A percentile compares a stretch with the other conserved stretches of the same genome.
Conservation (phyloP, 306 rosid genomes). For the Acacia acuminata region DNA sequence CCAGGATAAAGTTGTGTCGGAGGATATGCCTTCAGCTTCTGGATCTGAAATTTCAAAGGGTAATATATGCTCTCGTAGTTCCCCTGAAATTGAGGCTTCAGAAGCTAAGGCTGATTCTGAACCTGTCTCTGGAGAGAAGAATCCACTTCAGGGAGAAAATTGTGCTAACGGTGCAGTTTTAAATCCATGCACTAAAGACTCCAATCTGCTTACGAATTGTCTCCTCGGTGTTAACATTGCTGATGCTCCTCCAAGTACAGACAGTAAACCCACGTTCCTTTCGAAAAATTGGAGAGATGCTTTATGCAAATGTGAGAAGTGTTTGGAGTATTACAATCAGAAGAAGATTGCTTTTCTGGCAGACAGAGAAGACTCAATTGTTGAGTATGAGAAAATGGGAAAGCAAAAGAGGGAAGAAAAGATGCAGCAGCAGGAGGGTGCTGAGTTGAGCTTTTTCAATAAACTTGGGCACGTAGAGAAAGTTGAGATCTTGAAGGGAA, state of each 20-base stretch:
- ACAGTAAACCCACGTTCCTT: slow-evolving; percentile 76
- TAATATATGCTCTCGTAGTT: slow-evolving; percentile 28
- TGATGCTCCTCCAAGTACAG: slow-evolving; percentile 43
- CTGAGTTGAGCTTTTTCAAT: slow-evolving; percentile 63
- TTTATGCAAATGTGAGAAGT: slow-evolving; percentile 77
- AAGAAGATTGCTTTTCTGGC: slow-evolving; percentile 66
- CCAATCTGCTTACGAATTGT: slow-evolving; percentile 46
- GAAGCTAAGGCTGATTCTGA: slow-evolving; percentile 39
- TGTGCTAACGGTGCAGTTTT: slow-evolving; percentile 32
- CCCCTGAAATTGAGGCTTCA: slow-evolving; percentile 34
- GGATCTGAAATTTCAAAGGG: slow-evolving; percentile 48
- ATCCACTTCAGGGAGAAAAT: slow-evolving; percentile 42
- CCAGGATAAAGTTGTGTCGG: slow-evolving; percentile 65
- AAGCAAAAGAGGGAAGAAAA: slow-evolving; percentile 84
- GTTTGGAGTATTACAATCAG: slow-evolving; percentile 57
- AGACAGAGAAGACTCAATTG: slow-evolving; percentile 87
- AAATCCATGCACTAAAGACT: slow-evolving; percentile 31
- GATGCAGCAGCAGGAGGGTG: slow-evolving; percentile 78
- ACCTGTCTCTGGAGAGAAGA: slow-evolving; percentile 40
- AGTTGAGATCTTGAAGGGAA: slow-evolving; percentile 88
- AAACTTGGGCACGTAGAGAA: slow-evolving; percentile 93
- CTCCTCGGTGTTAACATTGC: slow-evolving; percentile 58
- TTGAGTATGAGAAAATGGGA: slow-evolving; percentile 87
- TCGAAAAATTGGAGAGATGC: slow-evolving; percentile 75
- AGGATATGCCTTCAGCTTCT: slow-evolving; percentile 47